Conservation (phyloP, 1,284 basidiomycete species). For the Vanrija pseudolonga region DNA sequence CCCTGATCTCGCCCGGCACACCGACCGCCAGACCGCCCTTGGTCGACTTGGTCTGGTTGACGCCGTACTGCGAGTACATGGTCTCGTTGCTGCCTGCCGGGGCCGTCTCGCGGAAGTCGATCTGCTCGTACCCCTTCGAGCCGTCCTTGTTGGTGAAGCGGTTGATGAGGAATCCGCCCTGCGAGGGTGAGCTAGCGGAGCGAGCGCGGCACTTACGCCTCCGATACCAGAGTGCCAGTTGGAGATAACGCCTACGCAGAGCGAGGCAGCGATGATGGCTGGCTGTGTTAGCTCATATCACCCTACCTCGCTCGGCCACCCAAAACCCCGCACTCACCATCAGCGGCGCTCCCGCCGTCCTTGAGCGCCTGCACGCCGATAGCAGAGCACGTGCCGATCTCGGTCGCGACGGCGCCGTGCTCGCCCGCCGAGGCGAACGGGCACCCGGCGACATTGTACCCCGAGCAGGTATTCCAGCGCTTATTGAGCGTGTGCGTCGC, state of each 20-base stretch:
- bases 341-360: slow-evolving; percentile 49
- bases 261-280: slow-evolving; percentile 34
- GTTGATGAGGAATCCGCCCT: slow-evolving; percentile 19
- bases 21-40: slow-evolving; percentile 74
- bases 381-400: slow-evolving; percentile 49
- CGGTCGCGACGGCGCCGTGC: slow-evolving; percentile 26
- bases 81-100: slow-evolving; percentile 46
- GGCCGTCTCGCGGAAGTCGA: slow-evolving; percentile 51
- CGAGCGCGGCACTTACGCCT: slow-evolving; percentile 23
- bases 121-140: slow-evolving; percentile 36
- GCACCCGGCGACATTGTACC: slow-evolving; percentile 23
- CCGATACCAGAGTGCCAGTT: slow-evolving; percentile 50
- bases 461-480: slow-evolving; percentile 20
- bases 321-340: slow-evolving; percentile 23
- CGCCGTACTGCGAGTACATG: slow-evolving; percentile 23
- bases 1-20: slow-evolving; percentile 79
- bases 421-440: slow-evolving; percentile 18
- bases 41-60: slow-evolving; percentile 44
- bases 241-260: slow-evolving; percentile 49
- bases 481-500: slow-evolving; percentile 3
- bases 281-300: too few species aligned
- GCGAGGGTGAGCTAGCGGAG: background rate
- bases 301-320: too few species aligned
- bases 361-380: slow-evolving; percentile 46
- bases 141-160: slow-evolving; percentile 21